phyloP scores from a whole-genome alignment of 371 early-diverging fungal species.

The Actinomucor elegans region DNA sequence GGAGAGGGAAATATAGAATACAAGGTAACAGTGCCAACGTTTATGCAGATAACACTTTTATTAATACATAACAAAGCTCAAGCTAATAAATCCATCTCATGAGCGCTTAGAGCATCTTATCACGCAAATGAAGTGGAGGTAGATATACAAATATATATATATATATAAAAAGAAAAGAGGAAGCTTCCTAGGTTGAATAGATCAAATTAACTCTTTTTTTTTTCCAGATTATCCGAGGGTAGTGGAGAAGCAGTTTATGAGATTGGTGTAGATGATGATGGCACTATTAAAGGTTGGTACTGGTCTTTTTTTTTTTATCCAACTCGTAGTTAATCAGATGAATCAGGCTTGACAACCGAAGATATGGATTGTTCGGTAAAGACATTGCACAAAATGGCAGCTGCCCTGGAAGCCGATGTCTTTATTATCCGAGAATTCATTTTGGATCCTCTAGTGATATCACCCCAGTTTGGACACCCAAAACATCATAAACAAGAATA shows the following conservation, averaged over 20 bases:
- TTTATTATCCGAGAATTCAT: conserved; percentile 43
- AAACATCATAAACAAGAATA: conserved; percentile 11
- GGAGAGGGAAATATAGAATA: conserved; percentile 87
- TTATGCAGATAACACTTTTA: not conserved
- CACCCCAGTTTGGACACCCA: not conserved
- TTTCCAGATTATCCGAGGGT: conserved; percentile 75
- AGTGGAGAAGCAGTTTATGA: conserved; percentile 88
- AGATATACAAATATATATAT: not conserved
- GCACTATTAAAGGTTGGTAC: conserved; percentile 72
- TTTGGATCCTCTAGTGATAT: not conserved
- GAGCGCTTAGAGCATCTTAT: conserved; percentile 82
- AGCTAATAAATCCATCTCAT: conserved; percentile 70
- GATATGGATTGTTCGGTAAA: conserved; percentile 64
- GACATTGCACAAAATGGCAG: conserved; percentile 68
- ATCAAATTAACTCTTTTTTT: no score
- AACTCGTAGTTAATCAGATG: no score
- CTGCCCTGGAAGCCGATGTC: conserved; percentile 54
- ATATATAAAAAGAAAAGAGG: no score
- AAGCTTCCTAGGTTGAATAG: no score
- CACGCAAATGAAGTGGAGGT: conserved; percentile 93
- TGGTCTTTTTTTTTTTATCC: no score
- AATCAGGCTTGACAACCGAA: conserved; percentile 43
- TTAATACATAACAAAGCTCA: conserved; percentile 49
- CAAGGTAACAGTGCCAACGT: conserved; percentile 57
- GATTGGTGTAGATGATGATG: conserved; percentile 88